A percentile compares a stretch with the other conserved stretches of the same genome.
These are phyloP conservation scores for Boletus sensibilis DNA, from an alignment of 768 basidiomycete species.

Conservation along the genomic window DNA sequence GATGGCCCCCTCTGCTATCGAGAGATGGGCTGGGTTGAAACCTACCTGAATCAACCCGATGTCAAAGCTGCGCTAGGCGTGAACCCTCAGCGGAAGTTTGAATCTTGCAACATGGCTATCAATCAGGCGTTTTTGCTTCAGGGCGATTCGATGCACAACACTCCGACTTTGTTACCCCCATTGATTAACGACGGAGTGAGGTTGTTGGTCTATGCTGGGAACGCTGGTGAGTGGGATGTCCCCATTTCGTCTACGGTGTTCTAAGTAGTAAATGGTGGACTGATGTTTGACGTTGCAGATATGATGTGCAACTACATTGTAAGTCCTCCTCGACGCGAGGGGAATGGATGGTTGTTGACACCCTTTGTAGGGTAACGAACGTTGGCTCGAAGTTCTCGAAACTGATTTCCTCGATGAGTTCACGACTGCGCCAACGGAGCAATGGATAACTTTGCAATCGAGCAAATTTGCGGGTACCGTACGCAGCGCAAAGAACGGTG, in stretches of 20 bases:
- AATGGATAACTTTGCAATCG: conserved; percentile 54
- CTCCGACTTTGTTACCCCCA: conserved; percentile 72
- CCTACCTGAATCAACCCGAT: conserved; percentile 76
- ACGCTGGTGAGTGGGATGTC: conserved; percentile 53
- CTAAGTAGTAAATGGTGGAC: conserved; percentile 2
- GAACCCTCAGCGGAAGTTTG: conserved; percentile 54
- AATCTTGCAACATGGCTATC: conserved; percentile 75
- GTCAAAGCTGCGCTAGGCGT: conserved; percentile 82
- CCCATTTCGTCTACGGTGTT: neutral
- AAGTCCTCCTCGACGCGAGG: conserved; percentile 14
- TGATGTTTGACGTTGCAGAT: conserved; percentile 42
- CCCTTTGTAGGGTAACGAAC: conserved; percentile 61
- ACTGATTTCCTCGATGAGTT: conserved; percentile 65
- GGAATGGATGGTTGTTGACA: neutral
- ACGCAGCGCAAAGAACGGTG: conserved; percentile 63
- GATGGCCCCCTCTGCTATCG: conserved; percentile 76
- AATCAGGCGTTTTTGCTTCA: conserved; percentile 78
- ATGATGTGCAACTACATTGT: conserved; percentile 88
- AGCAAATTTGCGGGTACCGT: conserved; percentile 66
- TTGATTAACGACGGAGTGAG: conserved; percentile 81
- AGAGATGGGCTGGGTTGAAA: conserved; percentile 86
- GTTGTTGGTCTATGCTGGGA: conserved; percentile 87
- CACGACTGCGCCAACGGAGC: conserved; percentile 41
- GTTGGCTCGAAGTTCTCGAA: conserved; percentile 67
- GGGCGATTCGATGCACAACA: conserved; percentile 87